Base-by-base conservation (phyloP, 2,329 filamentous ascomycete species). In the Malbranchea cinnamomea region DNA sequence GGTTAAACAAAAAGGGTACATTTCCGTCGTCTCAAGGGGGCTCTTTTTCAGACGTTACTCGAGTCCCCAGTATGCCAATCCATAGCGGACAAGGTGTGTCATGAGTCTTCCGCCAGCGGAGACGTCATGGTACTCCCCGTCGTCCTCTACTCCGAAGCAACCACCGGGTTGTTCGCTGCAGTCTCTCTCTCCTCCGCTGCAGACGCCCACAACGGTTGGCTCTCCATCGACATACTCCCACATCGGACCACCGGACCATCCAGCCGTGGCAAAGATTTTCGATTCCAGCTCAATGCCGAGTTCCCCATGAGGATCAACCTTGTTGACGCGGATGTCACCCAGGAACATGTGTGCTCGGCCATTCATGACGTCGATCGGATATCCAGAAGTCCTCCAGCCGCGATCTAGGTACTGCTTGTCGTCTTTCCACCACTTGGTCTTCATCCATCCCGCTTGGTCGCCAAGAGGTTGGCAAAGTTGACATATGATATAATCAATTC, bases 51-150 rank as follows among this genome's bases (percentile, higher is more conserved):
- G 21, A 23, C 21, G 8, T 6, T 13, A 28, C 13, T n/a, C 12
- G 14, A 18, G n/a, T 17, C 20, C 15, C 41, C 41, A 43, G 26
- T 39, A 23, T 10, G 30, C 12, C 24, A 37, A 18, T 14, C 28
- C 41, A 31, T 43, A 37, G 8, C 21, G 18, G 13, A 41, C 34
- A 20, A 44, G 41, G 22, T 44, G 37, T 10, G 35, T 38, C 41
- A 44, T 42, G 23, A 44, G 36, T 26, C 30, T 41, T 7, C 41
- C 41, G n/a, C 40, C 41, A n/a, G 41, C 40, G 28, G 38, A 42
- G 24, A 44, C 41, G 30, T 42, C 40, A 29, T 44, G 41, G 24
- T 38, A 40, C 5, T 30, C 32, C 14, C 37, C 37, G n/a, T 22
- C 28, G 24, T 38, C 34, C n/a, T 36, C 35, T 9, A 26, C 22